Percentiles rank a stretch among this genome's conserved stretches.
Evolutionary conservation across 75 land plant species (phyloP).

Genomic region (Cryptomeria japonica): DNA sequence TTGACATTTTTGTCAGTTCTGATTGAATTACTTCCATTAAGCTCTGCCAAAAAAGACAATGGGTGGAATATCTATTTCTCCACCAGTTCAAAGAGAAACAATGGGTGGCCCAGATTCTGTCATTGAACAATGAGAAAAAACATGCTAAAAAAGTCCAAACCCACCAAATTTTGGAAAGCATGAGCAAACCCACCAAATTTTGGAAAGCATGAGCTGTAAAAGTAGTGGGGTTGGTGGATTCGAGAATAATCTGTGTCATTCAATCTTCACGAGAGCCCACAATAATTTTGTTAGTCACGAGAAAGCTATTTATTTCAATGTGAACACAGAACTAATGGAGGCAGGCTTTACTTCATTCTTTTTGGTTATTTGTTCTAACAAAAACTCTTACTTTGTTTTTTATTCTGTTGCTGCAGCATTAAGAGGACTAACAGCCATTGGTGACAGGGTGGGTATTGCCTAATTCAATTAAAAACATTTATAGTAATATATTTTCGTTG

Average conservation of each 20-base stretch:
- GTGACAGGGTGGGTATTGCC: conserved; percentile 47
- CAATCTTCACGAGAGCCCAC: neutral
- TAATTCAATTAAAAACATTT: neutral
- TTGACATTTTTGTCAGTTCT: too few species aligned
- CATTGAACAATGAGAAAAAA: too few species aligned
- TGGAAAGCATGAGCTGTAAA: neutral
- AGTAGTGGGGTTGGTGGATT: neutral
- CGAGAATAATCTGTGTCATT: neutral
- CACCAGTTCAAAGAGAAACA: too few species aligned
- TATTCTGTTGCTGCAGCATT: conserved; percentile 42
- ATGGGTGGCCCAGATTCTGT: too few species aligned
- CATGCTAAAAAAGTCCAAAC: too few species aligned
- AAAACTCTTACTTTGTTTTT: too few species aligned
- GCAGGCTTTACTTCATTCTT: neutral
- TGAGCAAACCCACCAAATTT: too few species aligned
- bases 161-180: too few species aligned
- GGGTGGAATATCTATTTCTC: too few species aligned
- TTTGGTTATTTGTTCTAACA: neutral
- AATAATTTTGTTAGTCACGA: neutral
- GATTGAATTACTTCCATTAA: too few species aligned
- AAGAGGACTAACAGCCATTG: conserved; percentile 53
- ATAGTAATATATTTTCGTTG: neutral
- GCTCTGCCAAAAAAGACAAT: too few species aligned
- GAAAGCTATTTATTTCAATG: neutral
- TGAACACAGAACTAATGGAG: neutral